Evolutionary conservation across 2,329 filamentous ascomycete genomes (phyloP), one percentile per base, ranked within the genome.

Genomic region (Paecilomyces sp.): DNA sequence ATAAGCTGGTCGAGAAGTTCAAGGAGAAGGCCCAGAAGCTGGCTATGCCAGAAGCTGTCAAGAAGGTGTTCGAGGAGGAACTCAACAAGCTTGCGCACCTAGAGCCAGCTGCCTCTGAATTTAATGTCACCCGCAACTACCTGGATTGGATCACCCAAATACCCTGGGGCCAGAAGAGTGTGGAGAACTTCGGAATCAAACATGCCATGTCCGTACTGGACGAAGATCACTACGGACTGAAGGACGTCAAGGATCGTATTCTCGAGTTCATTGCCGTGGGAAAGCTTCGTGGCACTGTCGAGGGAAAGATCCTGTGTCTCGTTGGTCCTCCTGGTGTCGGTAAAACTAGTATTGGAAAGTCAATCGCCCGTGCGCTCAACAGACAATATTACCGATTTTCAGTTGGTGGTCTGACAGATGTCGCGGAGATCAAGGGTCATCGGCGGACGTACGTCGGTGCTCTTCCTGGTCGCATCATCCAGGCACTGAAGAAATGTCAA

Each of bases 341-440:
- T 68, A 99, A 99, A 82, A 99, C 94, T 2, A 97, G 92, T 75
- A 99, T 99, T 66, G 94, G 94, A 72, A 99, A 99, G 76, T 97
- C 92, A 0, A 97, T 99, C 68, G 94, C 94, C 15, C 86, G 93
- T 58, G 95, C 94, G 30, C 80, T 99, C 60, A 97, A 97, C 77
- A 84, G 95, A 61, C 88, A 99, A 72, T 99, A 99, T 80, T 99
- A 99, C 80, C 86, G 94, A 66, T 99, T 99, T 82, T 97, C 92
- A 70, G 94, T 99, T 8, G 94, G 94, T 72, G 94, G 94, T 67
- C 83, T 99, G 65, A 96, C 93, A 3, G 94, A 99, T 76, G 95
- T 99, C 64, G 94, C 94, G 18, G 94, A 99, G 74, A 97, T 99
- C 82, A 99, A 99, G 80, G 94, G 94, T 56, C 94, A 99, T 74